Evolutionary conservation across 2,329 filamentous ascomycete genomes (phyloP).

Genomic region (Monilinia fructigena): DNA sequence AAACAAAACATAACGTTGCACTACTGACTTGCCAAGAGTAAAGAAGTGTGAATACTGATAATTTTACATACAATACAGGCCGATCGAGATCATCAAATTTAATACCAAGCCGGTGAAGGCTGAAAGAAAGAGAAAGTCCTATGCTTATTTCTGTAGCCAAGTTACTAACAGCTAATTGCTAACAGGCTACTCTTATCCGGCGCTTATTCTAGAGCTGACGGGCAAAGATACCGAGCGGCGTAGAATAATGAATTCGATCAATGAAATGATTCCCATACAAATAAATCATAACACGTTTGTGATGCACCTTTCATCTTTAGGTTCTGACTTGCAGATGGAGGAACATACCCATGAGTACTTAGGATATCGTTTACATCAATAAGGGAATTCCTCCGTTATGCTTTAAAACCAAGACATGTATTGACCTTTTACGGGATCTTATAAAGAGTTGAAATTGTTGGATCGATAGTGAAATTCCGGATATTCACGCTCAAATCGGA

Average conservation of each 20-base stretch:
- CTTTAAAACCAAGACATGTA: background rate
- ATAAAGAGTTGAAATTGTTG: background rate
- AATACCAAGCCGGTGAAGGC: background rate
- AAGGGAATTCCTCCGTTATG: background rate
- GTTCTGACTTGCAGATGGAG: background rate
- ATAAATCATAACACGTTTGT: background rate
- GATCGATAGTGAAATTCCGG: background rate
- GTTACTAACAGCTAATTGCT: no score
- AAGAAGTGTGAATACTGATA: no score
- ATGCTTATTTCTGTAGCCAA: background rate
- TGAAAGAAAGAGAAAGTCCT: background rate
- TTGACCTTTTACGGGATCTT: background rate
- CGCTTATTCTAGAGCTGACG: background rate
- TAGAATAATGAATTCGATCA: background rate
- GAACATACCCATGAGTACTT: background rate
- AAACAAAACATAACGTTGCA: no score
- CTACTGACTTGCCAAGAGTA: no score
- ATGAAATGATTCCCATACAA: background rate
- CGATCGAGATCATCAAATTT: no score
- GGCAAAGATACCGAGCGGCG: background rate
- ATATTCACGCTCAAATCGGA: constrained; percentile 8
- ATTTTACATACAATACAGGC: no score
- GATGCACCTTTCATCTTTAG: background rate
- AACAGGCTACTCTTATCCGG: background rate
- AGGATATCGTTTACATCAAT: background rate